Percentiles rank a stretch among this genome's conserved stretches.
These are phyloP conservation scores for Cryphonectria radicalis DNA, from an alignment of 2,329 filamentous ascomycete genomes.

Conservation along the genomic window DNA sequence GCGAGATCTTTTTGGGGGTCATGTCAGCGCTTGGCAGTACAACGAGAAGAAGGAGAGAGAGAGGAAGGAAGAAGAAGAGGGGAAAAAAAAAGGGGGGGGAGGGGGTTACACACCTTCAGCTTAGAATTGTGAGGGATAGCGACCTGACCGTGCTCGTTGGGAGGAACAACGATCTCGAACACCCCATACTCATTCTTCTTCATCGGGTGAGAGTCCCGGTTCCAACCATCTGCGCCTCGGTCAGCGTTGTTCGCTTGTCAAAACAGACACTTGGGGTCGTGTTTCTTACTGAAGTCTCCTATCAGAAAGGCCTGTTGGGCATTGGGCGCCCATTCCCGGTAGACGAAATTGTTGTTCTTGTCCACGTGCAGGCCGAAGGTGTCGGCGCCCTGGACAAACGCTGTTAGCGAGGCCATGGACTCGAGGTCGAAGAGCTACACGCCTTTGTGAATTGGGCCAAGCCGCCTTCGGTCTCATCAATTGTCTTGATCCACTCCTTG, in stretches of 20 bases:
- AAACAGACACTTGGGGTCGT: neutral
- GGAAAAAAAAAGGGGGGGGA: too few species aligned
- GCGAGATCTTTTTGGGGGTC: conserved; percentile 67
- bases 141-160: conserved; percentile 69
- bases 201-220: conserved; percentile 83
- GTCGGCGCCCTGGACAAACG: conserved; percentile 72
- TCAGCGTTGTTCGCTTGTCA: conserved; percentile 35
- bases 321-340: conserved; percentile 96
- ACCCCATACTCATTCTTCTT: conserved; percentile 82
- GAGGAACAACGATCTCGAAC: conserved; percentile 80
- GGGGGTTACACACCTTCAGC: conserved; percentile 70
- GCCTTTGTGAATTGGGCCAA: conserved; percentile 90
- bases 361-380: conserved; percentile 84
- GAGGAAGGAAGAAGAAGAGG: too few species aligned
- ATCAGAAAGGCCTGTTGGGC: conserved; percentile 82
- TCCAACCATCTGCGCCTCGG: conserved; percentile 73
- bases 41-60: neutral
- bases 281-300: conserved; percentile 84
- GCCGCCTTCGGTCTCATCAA: conserved; percentile 84
- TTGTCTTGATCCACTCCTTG: conserved; percentile 83
- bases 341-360: conserved; percentile 81
- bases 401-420: conserved; percentile 17
- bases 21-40: conserved; percentile 4
- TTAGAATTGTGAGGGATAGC: conserved; percentile 93
- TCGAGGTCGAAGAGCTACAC: conserved; percentile 35